Evolutionary conservation across 257 asterid species (phyloP).

Genomic region (Cordia subcordata): DNA sequence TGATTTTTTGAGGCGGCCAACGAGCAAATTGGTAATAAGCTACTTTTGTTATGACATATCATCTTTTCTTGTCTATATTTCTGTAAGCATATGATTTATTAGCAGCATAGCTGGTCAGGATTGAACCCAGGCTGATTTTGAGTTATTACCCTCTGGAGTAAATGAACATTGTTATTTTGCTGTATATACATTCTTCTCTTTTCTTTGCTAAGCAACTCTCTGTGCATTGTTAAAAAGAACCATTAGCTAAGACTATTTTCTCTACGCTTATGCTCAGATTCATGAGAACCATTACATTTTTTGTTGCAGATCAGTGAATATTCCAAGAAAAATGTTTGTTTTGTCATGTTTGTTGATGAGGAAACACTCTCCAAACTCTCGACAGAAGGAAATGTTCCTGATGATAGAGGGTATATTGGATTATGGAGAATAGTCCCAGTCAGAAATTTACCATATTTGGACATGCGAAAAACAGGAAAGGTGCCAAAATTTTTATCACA

Average conservation of each 20-base stretch:
- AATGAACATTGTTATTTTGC: too few relatives aligned
- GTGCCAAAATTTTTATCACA: constrained; percentile 87
- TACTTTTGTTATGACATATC: background rate
- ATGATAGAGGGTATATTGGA: constrained; percentile 69
- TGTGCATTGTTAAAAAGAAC: background rate
- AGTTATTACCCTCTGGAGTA: background rate
- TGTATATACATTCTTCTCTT: too few relatives aligned
- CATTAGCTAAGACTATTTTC: constrained; percentile 4
- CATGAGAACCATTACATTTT: background rate
- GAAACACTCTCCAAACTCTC: constrained; percentile 67
- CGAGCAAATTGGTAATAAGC: constrained; percentile 74
- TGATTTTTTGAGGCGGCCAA: constrained; percentile 83
- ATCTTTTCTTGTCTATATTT: background rate
- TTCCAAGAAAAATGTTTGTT: constrained; percentile 79
- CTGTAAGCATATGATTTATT: background rate
- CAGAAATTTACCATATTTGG: constrained; percentile 70
- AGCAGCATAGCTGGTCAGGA: background rate
- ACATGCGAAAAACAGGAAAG: constrained; percentile 86
- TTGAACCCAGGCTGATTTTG: background rate
- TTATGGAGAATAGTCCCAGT: constrained; percentile 78
- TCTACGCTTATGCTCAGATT: background rate
- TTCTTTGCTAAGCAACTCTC: too few relatives aligned
- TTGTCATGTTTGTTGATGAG: constrained; percentile 84
- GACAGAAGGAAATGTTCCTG: constrained; percentile 63
- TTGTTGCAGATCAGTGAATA: constrained; percentile 73